Evolutionary conservation across 2,329 filamentous ascomycete genomes (phyloP), one percentile per base, ranked within the genome.

Genomic region (Knoxdaviesia proteae): DNA sequence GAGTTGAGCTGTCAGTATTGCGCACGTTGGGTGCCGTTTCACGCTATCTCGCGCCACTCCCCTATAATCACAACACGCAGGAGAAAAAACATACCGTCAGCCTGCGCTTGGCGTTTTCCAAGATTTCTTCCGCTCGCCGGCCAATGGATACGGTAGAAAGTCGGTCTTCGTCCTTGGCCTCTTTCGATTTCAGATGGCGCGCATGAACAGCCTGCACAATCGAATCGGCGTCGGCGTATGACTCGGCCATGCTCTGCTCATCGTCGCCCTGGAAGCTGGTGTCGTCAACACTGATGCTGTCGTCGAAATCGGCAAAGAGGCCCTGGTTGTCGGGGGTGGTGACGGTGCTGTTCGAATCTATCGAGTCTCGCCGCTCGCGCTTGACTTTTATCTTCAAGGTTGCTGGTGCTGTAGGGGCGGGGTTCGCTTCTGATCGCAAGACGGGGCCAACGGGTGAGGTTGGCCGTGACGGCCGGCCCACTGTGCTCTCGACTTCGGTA

Each of bases 41-140:
- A 20, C 20, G 20, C 20, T 20, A 20, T 20, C 20, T 20, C 20
- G 20, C 20, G 20, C 20, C 20, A 20, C 20, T 20, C 20, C 20
- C 20, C 20, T 2, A 20, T 2, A 20, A 20, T 20, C 20, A 20
- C 20, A 20, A 20, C 20, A 20, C 20, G 20, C 20, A 46, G 32
- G 34, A 8, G 29, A 7, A 8, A 8, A 11, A 35, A 61, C 82
- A 57, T 67, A 92, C 84, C 54, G 83, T 90, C 47, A 96, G 66
- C 51, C 86, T 71, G 56, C 77, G 79, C 62, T 94, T 94, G 33
- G 88, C 88, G 59, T 93, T 94, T 44, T 86, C 84, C 44, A 96
- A 67, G 54, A 94, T 94, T 53, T 87, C 69, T 56, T 94, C 87
- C 1, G 87, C 87, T 51, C 84, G 74, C 50, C 79, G 77, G 56